These are phyloP conservation scores for Pterocarpus santalinus DNA, from an alignment of 306 rosid species.

Conservation along the genomic window DNA sequence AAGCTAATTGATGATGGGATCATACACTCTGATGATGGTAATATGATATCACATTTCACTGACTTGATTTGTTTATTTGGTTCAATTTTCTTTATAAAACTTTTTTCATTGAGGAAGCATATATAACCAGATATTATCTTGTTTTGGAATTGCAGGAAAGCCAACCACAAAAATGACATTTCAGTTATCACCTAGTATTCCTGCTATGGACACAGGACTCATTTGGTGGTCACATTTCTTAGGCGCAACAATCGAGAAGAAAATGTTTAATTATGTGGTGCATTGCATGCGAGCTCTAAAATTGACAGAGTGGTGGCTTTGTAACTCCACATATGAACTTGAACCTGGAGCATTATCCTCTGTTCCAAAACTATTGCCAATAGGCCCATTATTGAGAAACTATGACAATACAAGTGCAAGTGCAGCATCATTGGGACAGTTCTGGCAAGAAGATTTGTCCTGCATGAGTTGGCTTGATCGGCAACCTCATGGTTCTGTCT, in stretches of 20 bases:
- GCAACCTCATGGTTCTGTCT: slow-evolving; percentile 27
- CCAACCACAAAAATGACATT: slow-evolving; percentile 1
- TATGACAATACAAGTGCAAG: not conserved
- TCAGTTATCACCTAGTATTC: slow-evolving; percentile 11
- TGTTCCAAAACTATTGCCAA: slow-evolving; percentile 22
- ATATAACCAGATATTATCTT: not conserved
- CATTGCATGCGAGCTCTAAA: not conserved
- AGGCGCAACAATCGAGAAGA: not conserved
- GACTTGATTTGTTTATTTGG: not conserved
- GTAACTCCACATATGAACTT: slow-evolving; percentile 28
- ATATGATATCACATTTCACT: not conserved
- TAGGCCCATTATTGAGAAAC: slow-evolving; percentile 39
- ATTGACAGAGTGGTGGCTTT: slow-evolving; percentile 34
- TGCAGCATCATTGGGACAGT: slow-evolving; percentile 29
- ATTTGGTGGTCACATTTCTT: not conserved
- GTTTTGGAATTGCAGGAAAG: slow-evolving; percentile 3
- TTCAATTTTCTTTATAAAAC: not conserved
- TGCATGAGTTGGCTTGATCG: slow-evolving; percentile 43
- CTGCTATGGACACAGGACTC: not conserved
- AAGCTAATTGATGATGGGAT: slow-evolving; percentile 46
- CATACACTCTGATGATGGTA: slow-evolving; percentile 38
- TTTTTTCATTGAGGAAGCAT: too few relatives aligned
- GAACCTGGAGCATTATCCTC: slow-evolving; percentile 12
- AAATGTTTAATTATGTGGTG: not conserved
- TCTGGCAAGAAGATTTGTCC: slow-evolving; percentile 36